These are phyloP conservation scores for Besnoitia besnoiti DNA, from an alignment of 169 alveolate genomes.

Conservation along the genomic window DNA sequence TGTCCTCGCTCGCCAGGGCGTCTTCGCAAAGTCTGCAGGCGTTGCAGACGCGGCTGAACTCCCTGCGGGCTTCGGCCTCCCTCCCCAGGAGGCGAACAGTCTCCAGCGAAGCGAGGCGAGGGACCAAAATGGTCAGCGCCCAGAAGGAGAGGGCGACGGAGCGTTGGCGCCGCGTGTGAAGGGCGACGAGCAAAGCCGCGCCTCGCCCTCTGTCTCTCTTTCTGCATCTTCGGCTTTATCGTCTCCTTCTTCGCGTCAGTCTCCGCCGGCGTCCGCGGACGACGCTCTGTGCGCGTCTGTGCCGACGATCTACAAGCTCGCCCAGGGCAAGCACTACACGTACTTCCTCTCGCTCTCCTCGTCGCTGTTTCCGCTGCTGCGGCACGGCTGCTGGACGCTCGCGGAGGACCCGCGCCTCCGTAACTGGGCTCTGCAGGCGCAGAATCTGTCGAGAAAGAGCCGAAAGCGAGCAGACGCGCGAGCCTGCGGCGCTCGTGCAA, in stretches of 20 bases:
- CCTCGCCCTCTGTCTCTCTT: no score
- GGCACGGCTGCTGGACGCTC: constrained; percentile 6
- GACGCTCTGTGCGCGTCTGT: background rate
- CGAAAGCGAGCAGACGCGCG: background rate
- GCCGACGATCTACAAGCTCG: background rate
- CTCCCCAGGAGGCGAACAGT: no score
- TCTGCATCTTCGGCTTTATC: no score
- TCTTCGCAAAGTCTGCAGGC: no score
- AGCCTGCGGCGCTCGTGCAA: no score
- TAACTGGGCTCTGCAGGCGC: background rate
- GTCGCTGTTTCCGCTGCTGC: background rate
- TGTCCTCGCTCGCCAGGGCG: background rate
- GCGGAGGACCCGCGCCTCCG: constrained; percentile 4
- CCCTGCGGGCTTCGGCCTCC: background rate
- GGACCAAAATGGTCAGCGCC: no score
- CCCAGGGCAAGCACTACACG: constrained; percentile 1
- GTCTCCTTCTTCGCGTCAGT: background rate
- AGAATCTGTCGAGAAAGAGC: background rate
- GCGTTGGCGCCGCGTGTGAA: no score
- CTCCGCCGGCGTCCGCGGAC: background rate
- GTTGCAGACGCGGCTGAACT: background rate
- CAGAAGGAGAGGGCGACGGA: no score
- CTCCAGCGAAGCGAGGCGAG: no score
- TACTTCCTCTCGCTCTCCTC: background rate
- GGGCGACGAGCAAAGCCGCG: no score